Base-by-base conservation (phyloP, 2,329 filamentous ascomycete species). In the Penicillium sp. region DNA sequence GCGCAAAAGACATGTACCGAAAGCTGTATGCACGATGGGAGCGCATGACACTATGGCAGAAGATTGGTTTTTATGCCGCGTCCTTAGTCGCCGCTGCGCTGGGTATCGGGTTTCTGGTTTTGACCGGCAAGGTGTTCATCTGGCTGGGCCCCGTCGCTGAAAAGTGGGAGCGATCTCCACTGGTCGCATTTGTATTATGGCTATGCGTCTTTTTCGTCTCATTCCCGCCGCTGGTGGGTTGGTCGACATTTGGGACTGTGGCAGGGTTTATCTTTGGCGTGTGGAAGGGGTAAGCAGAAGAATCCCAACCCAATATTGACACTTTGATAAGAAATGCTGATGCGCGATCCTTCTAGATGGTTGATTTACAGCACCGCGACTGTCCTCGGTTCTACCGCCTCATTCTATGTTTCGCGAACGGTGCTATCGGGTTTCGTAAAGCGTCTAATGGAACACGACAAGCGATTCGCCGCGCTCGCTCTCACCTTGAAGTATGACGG, bases 401-500 rank as follows among this genome's bases (percentile, higher is more conserved):
- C 89, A 0, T 97, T 98, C 66, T 66, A 95, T 50, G 82, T 88
- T 40, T 90, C 87, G 45, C 80, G 93, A 55, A 89, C 88, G 4
- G 71, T 96, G 38, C 77, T 97, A 51, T 86, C 86, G 57, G 75
- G 75, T 39, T 91, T 91, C 66, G 91, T 97, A 25, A 79, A 90
- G 60, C 79, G 84, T 15, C 78, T 95, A 60, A 86, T 96, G 43
- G 88, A 88, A 49, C 78, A 80, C 57, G 92, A 98, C 72, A 86
- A 83, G 66, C 82, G 91, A 45, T 98, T 98, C 68, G 83, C 93
- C 8, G 93, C 93, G 4, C 79, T 98, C 24, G 82, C 88, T 20
- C 80, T 96, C 62, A 93, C 93, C 6, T 77, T 98, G 54, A 89
- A 95, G 57, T 85, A 88, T 64, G 93, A 98, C 64, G 93, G 93